Conservation (phyloP, 352 stramenopile genomes). For the Phytophthora uliginosa region DNA sequence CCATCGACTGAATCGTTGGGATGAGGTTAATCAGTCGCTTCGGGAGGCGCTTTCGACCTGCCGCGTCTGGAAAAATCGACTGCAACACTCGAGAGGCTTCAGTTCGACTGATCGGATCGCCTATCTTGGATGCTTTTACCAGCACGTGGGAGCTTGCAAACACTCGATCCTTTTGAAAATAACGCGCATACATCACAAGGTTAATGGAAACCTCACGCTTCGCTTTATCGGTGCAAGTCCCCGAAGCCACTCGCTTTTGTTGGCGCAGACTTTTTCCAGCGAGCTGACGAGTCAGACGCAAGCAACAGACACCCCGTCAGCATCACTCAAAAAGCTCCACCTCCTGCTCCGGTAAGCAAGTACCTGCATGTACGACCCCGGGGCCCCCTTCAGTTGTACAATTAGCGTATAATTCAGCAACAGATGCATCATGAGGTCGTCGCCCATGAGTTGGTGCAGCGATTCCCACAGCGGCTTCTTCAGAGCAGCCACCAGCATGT, state of each 20-base stretch:
- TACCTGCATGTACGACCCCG: constrained; percentile 70
- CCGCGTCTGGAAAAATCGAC: constrained; percentile 51
- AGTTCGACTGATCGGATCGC: constrained; percentile 38
- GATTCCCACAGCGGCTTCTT: constrained; percentile 65
- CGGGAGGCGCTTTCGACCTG: constrained; percentile 51
- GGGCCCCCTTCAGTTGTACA: constrained; percentile 39
- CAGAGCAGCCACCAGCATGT: constrained; percentile 71
- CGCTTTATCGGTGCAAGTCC: not conserved
- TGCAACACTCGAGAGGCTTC: constrained; percentile 56
- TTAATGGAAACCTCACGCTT: constrained; percentile 63
- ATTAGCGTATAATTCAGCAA: constrained; percentile 75
- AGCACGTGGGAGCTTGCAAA: constrained; percentile 52
- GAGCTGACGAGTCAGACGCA: constrained; percentile 27
- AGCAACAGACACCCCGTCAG: constrained; percentile 7
- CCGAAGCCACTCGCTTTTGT: constrained; percentile 7
- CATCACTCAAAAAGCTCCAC: not conserved
- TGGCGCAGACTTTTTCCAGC: constrained; percentile 64
- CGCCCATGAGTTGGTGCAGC: constrained; percentile 67
- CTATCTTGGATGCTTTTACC: constrained; percentile 38
- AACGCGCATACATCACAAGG: constrained; percentile 67
- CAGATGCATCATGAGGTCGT: constrained; percentile 76
- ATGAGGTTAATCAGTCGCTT: constrained; percentile 73
- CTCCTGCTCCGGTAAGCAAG: not conserved
- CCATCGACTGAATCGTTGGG: constrained; percentile 61
- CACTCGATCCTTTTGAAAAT: constrained; percentile 42